Conservation (phyloP, 495 filamentous ascomycete species). For the Hypoxylon fragiforme region DNA sequence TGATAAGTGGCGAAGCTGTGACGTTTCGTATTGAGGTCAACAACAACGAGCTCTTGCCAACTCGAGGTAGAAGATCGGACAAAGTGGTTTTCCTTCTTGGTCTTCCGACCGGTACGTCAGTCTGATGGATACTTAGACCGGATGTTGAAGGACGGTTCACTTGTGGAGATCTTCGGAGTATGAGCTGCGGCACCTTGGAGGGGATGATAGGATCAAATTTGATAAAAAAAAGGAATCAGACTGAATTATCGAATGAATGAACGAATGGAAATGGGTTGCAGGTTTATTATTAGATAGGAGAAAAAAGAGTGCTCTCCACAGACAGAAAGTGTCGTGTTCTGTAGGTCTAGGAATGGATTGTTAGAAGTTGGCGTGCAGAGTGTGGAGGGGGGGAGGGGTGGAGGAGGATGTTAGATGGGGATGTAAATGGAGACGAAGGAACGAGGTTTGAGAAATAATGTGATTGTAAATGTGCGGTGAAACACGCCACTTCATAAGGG, state of each 20-base stretch:
- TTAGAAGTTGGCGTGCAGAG: no score
- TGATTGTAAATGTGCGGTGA: conserved; percentile 14
- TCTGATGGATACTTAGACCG: background rate
- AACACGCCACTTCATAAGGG: conserved; percentile 20
- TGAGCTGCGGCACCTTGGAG: background rate
- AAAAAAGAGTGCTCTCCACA: conserved; percentile 30
- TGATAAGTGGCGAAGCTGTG: background rate
- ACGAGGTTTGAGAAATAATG: background rate
- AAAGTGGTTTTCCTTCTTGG: background rate
- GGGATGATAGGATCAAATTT: background rate
- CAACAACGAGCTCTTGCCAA: background rate
- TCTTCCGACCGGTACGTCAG: conserved; percentile 8
- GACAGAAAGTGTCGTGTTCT: conserved; percentile 17
- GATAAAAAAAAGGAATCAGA: conserved; percentile 13
- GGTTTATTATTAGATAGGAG: conserved; percentile 20
- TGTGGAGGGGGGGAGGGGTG: conserved; percentile 12
- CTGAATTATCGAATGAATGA: conserved; percentile 19
- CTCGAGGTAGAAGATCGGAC: background rate
- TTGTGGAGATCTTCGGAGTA: background rate
- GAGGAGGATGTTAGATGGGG: background rate
- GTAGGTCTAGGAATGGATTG: conserved; percentile 25
- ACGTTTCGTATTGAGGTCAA: background rate
- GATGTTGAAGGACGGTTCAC: background rate
- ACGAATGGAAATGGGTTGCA: conserved; percentile 7
- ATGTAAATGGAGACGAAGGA: background rate